Evolutionary conservation across 2,329 filamentous ascomycete genomes (phyloP).

Genomic region (Aureobasidium sp.): DNA sequence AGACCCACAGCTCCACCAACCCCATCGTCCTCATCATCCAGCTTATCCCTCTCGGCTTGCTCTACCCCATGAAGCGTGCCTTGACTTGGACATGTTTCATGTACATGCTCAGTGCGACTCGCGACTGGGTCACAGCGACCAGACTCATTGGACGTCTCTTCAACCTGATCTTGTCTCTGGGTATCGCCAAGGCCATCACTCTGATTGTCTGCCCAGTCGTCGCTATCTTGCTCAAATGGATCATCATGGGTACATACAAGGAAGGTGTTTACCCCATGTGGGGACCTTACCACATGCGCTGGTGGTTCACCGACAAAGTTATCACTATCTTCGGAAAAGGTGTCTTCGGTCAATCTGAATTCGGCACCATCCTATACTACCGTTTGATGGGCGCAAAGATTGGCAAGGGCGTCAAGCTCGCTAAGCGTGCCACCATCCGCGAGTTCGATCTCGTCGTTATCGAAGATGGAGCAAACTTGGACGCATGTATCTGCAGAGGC

Average conservation of each 20-base stretch:
- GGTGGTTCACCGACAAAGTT: conserved; percentile 51
- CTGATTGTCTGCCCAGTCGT: conserved; percentile 35
- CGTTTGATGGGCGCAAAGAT: conserved; percentile 47
- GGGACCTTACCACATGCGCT: conserved; percentile 49
- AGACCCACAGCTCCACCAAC: conserved; percentile 43
- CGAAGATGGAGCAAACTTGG: conserved; percentile 40
- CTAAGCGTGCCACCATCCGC: conserved; percentile 36
- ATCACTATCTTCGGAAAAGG: conserved; percentile 41
- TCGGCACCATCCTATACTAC: conserved; percentile 37
- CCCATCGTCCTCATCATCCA: conserved; percentile 42
- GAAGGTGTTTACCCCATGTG: conserved; percentile 53
- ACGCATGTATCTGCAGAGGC: conserved; percentile 41
- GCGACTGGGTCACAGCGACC: conserved; percentile 32
- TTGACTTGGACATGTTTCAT: conserved; percentile 48
- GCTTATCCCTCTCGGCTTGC: conserved; percentile 40
- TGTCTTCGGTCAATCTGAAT: conserved; percentile 35
- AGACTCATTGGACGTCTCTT: conserved; percentile 39
- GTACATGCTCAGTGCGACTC: conserved; percentile 35
- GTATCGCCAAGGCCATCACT: conserved; percentile 34
- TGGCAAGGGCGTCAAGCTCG: conserved; percentile 43
- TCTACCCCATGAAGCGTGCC: conserved; percentile 45
- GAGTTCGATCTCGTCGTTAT: conserved; percentile 52
- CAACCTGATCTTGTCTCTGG: conserved; percentile 39
- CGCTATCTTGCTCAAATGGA: conserved; percentile 47
- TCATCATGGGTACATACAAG: conserved; percentile 45